phyloP scores from a whole-genome alignment of 306 rosid species.

The Corylus americana region DNA sequence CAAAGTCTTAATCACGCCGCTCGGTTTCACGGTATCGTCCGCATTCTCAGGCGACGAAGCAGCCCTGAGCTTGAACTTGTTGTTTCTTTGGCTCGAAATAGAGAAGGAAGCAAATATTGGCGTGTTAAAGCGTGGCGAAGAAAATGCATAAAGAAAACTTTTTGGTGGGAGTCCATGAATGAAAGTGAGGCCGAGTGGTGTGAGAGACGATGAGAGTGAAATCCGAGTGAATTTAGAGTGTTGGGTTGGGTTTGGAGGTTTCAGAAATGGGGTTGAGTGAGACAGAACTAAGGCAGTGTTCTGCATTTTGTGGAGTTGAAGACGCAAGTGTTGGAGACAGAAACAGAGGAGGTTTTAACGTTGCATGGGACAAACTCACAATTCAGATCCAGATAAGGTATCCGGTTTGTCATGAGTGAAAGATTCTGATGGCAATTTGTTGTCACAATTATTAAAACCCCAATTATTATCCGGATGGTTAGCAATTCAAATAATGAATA shows the following conservation, averaged over 20 bases:
- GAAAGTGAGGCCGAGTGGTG: slow-evolving; percentile 4
- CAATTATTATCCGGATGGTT: too few relatives aligned
- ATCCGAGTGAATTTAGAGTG: background rate
- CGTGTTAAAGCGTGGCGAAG: slow-evolving; percentile 19
- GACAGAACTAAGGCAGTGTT: slow-evolving; percentile 30
- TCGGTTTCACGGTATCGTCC: slow-evolving; percentile 32
- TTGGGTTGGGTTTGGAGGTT: slow-evolving; percentile 17
- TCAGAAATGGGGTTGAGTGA: slow-evolving; percentile 24
- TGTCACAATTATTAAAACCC: too few relatives aligned
- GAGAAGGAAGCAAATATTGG: slow-evolving; percentile 29
- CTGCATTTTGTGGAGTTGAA: slow-evolving; percentile 33
- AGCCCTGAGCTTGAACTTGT: slow-evolving; percentile 37
- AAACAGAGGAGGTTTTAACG: slow-evolving; percentile 2
- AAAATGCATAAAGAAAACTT: slow-evolving; percentile 15
- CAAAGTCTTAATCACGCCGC: slow-evolving; percentile 27
- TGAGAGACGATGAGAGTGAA: background rate
- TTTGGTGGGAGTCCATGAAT: slow-evolving; percentile 17
- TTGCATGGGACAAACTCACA: slow-evolving; percentile 11
- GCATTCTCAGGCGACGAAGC: slow-evolving; percentile 41
- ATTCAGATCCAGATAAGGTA: background rate
- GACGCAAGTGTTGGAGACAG: background rate
- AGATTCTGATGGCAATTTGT: too few relatives aligned
- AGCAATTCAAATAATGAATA: too few relatives aligned
- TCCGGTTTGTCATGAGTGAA: too few relatives aligned
- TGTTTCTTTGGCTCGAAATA: slow-evolving; percentile 26